phyloP scores from a whole-genome alignment of 352 stramenopile genomes.

The Pilasporangium apinafurcum region DNA sequence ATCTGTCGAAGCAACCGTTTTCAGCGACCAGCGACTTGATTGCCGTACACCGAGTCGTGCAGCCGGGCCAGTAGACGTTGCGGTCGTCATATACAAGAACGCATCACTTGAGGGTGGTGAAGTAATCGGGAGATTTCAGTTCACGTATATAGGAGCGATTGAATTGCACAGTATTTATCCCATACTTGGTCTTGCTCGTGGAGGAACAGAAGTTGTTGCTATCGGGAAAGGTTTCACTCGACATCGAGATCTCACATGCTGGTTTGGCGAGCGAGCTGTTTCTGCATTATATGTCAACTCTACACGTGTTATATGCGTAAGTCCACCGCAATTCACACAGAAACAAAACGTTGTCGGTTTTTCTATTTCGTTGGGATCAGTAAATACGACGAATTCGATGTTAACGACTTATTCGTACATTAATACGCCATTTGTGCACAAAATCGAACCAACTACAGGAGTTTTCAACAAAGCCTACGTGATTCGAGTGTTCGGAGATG shows the following conservation, averaged over 20 bases:
- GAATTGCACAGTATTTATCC: slow-evolving; percentile 15
- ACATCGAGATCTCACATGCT: slow-evolving; percentile 21
- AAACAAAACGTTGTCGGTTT: slow-evolving; percentile 4
- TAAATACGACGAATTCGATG: slow-evolving; percentile 6
- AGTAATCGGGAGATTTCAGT: slow-evolving; percentile 11
- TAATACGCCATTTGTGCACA: slow-evolving; percentile 12
- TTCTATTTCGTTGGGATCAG: slow-evolving; percentile 17
- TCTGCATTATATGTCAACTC: slow-evolving; percentile 18
- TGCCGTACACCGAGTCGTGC: slow-evolving; percentile 20
- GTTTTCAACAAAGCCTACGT: slow-evolving; percentile 14
- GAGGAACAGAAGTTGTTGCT: slow-evolving; percentile 18
- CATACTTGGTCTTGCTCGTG: slow-evolving; percentile 13
- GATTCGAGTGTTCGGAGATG: slow-evolving; percentile 12
- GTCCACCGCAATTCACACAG: slow-evolving; percentile 18
- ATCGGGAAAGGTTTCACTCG: slow-evolving; percentile 27
- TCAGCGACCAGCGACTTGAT: slow-evolving; percentile 8
- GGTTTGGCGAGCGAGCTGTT: slow-evolving; percentile 19
- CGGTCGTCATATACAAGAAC: slow-evolving; percentile 13
- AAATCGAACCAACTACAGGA: slow-evolving; percentile 15
- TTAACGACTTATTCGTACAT: slow-evolving; percentile 28
- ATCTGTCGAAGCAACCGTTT: neutral
- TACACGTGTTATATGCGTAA: slow-evolving; percentile 16
- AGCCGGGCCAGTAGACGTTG: slow-evolving; percentile 10
- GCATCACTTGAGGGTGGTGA: neutral
- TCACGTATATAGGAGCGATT: slow-evolving; percentile 27